phyloP scores from a whole-genome alignment of 768 basidiomycete species.

The Chlorophyllum brunneum region DNA sequence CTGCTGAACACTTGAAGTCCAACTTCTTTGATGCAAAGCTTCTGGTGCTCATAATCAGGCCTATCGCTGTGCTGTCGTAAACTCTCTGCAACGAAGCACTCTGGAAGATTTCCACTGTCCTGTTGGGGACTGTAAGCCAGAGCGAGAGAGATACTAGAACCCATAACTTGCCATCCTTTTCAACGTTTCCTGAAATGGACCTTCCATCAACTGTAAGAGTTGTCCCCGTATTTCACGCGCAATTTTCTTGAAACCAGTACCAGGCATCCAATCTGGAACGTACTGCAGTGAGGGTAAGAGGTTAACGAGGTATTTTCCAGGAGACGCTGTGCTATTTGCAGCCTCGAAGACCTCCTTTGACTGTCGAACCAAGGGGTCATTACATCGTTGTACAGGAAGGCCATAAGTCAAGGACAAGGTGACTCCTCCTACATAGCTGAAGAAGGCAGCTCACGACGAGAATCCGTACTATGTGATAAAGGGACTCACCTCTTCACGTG shows the following conservation, averaged over 20 bases:
- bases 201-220: neutral
- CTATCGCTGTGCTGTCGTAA: neutral
- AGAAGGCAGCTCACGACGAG: neutral
- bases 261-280: constrained; percentile 15
- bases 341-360: constrained; percentile 4
- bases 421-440: constrained; percentile 12
- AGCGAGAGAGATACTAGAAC: too few relatives aligned
- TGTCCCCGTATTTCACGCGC: neutral
- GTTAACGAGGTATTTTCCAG: constrained; percentile 12
- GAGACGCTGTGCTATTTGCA: neutral
- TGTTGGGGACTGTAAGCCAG: too few relatives aligned
- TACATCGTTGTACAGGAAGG: neutral
- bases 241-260: constrained; percentile 10
- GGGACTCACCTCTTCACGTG: constrained; percentile 4
- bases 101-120: neutral
- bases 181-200: neutral
- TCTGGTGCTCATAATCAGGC: neutral
- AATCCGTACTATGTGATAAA: neutral
- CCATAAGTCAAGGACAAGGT: constrained; percentile 13
- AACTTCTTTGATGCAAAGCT: neutral
- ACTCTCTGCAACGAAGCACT: neutral
- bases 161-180: neutral
- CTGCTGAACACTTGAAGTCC: constrained; percentile 7
- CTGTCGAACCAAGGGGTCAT: constrained; percentile 5
- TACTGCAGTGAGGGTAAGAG: constrained; percentile 7